Conservation (phyloP, 2,329 filamentous ascomycete species). For the Xylariales sp. region DNA sequence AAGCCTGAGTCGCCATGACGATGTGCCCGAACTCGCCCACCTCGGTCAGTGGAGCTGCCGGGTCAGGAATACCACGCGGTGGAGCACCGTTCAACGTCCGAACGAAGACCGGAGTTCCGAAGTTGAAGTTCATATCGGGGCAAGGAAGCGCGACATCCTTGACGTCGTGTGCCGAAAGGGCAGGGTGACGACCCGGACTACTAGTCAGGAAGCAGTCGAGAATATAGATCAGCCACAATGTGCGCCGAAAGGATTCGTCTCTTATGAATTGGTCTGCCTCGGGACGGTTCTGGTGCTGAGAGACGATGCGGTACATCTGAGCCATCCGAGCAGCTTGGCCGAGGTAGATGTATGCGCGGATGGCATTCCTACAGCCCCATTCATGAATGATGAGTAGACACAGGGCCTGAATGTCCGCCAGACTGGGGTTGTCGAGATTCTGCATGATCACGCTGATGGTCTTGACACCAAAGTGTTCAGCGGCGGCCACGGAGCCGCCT, state of each 20-base stretch:
- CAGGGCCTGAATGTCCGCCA: conserved; percentile 57
- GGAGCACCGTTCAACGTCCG: conserved; percentile 46
- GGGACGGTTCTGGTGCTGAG: conserved; percentile 44
- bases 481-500: conserved; percentile 44
- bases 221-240: conserved; percentile 59
- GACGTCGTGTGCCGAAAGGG: conserved; percentile 49
- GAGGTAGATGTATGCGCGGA: conserved; percentile 59
- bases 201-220: conserved; percentile 59
- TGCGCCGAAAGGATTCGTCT: conserved; percentile 57
- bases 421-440: conserved; percentile 53
- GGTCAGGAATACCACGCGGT: conserved; percentile 33
- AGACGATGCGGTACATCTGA: conserved; percentile 59
- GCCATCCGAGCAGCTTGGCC: conserved; percentile 60
- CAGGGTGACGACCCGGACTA: conserved; percentile 55
- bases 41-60: conserved; percentile 37
- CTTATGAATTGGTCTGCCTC: conserved; percentile 57
- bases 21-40: conserved; percentile 60
- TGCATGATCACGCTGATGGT: conserved; percentile 52
- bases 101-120: conserved; percentile 55
- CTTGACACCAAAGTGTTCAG: conserved; percentile 57
- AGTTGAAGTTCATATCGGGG: conserved; percentile 58
- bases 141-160: conserved; percentile 54
- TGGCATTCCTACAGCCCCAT: conserved; percentile 57
- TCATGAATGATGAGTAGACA: conserved; percentile 59
- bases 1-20: conserved; percentile 55